Evolutionary conservation across 2,329 filamentous ascomycete genomes (phyloP).

Genomic region (Phyllosticta citrichinensis): DNA sequence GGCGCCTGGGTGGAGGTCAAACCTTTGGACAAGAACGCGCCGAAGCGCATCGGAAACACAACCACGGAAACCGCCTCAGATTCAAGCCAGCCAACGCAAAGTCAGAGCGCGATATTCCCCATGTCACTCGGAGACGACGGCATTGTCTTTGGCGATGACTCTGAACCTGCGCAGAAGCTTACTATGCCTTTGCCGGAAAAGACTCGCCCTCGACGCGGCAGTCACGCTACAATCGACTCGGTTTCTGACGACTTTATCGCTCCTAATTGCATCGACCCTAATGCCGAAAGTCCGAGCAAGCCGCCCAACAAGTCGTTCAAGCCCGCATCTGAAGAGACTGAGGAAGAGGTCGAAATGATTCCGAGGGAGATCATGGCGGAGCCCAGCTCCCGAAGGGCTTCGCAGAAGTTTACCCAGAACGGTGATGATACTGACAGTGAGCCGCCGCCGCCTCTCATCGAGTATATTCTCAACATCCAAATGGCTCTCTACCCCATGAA

Average conservation of each 20-base stretch:
- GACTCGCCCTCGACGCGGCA: neutral
- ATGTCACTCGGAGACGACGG: slow-evolving; percentile 6
- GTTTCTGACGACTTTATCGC: slow-evolving; percentile 26
- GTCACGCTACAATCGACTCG: slow-evolving; percentile 19
- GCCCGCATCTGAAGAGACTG: slow-evolving; percentile 20
- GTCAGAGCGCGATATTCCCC: neutral
- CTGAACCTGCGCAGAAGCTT: slow-evolving; percentile 11
- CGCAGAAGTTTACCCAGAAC: neutral
- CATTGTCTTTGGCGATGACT: slow-evolving; percentile 15
- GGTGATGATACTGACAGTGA: neutral
- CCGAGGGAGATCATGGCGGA: slow-evolving; percentile 18
- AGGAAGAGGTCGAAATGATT: slow-evolving; percentile 42
- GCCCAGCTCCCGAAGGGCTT: neutral
- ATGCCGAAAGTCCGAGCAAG: neutral
- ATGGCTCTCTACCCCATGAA: slow-evolving; percentile 57
- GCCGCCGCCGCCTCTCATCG: neutral
- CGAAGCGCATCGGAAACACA: neutral
- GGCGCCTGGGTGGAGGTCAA: slow-evolving; percentile 50
- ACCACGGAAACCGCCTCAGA: neutral
- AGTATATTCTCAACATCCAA: slow-evolving; percentile 43
- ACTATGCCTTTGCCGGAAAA: neutral
- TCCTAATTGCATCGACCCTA: neutral
- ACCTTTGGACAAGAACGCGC: neutral
- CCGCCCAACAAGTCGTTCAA: neutral
- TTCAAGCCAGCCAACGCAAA: neutral